A percentile compares a stretch with the other conserved stretches of the same genome.
These are phyloP conservation scores for Beauveria sp. DNA, from an alignment of 2,329 filamentous ascomycete species.

Conservation along the genomic window DNA sequence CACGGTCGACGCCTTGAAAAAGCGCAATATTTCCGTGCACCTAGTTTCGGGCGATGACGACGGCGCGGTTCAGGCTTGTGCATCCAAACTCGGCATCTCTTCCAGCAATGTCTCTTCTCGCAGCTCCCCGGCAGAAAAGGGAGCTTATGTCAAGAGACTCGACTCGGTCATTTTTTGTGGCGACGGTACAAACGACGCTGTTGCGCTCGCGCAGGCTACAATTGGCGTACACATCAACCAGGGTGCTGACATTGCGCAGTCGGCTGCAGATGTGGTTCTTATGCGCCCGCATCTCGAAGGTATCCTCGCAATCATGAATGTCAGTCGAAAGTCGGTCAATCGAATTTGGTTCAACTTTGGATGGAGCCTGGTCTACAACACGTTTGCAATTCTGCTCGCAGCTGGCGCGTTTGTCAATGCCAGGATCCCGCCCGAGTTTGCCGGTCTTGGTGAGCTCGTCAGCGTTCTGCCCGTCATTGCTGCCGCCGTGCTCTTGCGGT, in stretches of 20 bases:
- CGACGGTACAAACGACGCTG: conserved; percentile 73
- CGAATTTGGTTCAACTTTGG: conserved; percentile 61
- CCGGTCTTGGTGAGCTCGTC: conserved; percentile 64
- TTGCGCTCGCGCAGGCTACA: conserved; percentile 61
- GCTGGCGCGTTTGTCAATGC: conserved; percentile 53
- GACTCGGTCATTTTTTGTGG: conserved; percentile 57
- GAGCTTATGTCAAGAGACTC: conserved; percentile 34
- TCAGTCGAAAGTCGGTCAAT: conserved; percentile 36
- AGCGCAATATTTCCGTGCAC: conserved; percentile 34
- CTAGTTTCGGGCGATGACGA: conserved; percentile 47
- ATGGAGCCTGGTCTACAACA: conserved; percentile 65
- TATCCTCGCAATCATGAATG: conserved; percentile 49
- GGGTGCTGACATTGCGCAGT: conserved; percentile 56
- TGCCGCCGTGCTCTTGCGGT: conserved; percentile 43
- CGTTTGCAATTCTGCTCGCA: conserved; percentile 59
- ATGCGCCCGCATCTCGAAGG: conserved; percentile 48
- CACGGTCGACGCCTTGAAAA: conserved; percentile 28
- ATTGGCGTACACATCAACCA: conserved; percentile 63
- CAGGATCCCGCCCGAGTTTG: conserved; percentile 51
- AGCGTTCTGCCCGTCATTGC: conserved; percentile 64
- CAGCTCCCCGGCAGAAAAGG: conserved; percentile 39
- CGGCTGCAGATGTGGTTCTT: conserved; percentile 62
- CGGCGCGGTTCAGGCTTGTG: conserved; percentile 36
- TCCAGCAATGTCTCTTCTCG: conserved; percentile 30
- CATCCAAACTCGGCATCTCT: conserved; percentile 33